Evolutionary conservation across 2,329 filamentous ascomycete genomes (phyloP), one percentile per base, ranked within the genome.

Genomic region (Onygenales sp.): DNA sequence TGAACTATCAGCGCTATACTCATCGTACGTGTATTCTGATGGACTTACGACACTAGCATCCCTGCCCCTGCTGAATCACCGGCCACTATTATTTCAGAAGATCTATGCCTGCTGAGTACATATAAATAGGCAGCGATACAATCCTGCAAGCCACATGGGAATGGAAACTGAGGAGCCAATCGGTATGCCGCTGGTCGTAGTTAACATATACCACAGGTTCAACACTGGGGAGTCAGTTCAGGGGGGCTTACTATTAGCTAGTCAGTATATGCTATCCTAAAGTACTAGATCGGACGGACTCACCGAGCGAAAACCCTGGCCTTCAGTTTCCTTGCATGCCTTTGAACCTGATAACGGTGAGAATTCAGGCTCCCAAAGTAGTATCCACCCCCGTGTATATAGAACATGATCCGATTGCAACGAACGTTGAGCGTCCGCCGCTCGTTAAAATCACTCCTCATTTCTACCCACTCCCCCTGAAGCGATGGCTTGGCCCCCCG

Each of bases 301-400:
- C 68, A 74, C 72, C 71, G 87, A 27, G 92, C 90, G 67, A 97
- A 83, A 6, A 96, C 86, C 52, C 90, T 80, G 14, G 90, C 92
- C 69, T 93, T 90, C 56, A 98, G 78, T 72, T 97, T 97, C 52
- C 93, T 81, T 32, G 93, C 93, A 77, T 97, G 91, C 48, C 92
- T 81, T 70, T 98, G 93, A 78, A 98, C 84, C 76, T 97, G 92
- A 71, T 97, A 97, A n/a, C 93, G 84, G 74, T 97, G 93, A 69
- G 95, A 91, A 65, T 96, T 91, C 39, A 96, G 85, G 61, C 89
- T 94, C 11, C 93, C 92, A 67, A 98, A 97, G 71, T 85, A 98
- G 71, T 95, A 97, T 17, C 87, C 92, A 6, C 92, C 92, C 11
- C 93, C 93, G 65, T 97, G 93, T 21, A 97, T 77, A 70, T 97